A percentile compares a stretch with the other conserved stretches of the same genome.
Conservation (phyloP, 177 flowering plant species). For the Vitis hybrid region DNA sequence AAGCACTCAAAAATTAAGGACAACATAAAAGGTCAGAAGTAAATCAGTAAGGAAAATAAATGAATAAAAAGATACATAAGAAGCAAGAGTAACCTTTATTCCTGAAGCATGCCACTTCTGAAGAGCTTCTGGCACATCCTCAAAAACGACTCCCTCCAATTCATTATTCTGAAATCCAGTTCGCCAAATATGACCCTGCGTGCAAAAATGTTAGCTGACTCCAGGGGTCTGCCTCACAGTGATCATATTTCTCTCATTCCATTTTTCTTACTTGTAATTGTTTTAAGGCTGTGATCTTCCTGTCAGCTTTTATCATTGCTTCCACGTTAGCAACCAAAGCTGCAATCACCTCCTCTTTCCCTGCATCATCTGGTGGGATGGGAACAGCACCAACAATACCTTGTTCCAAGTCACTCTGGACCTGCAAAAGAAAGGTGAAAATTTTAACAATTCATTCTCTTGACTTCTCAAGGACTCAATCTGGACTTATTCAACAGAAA, state of each 20-base stretch:
- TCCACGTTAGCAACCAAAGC: slow-evolving; percentile 87
- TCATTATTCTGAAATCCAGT: slow-evolving; percentile 82
- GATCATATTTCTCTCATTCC: neutral
- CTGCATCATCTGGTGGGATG: slow-evolving; percentile 65
- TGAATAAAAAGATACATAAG: neutral
- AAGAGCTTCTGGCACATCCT: slow-evolving; percentile 89
- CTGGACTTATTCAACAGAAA: neutral
- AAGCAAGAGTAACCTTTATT: slow-evolving; percentile 54
- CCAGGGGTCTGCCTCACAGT: neutral
- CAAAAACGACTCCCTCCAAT: slow-evolving; percentile 75
- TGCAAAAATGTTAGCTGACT: slow-evolving; percentile 3
- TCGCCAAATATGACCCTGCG: slow-evolving; percentile 96
- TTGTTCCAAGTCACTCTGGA: slow-evolving; percentile 63
- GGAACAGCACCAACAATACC: slow-evolving; percentile 72
- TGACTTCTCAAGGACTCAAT: neutral
- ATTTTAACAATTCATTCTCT: slow-evolving; percentile 19
- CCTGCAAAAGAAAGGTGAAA: slow-evolving; percentile 38
- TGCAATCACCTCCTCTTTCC: slow-evolving; percentile 77
- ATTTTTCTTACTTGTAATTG: slow-evolving; percentile 67
- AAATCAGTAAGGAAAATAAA: neutral
- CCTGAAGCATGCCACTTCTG: slow-evolving; percentile 79
- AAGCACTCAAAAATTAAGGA: neutral
- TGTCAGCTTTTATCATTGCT: slow-evolving; percentile 92
- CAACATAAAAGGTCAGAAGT: neutral
- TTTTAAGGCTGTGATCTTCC: slow-evolving; percentile 88